phyloP scores from a whole-genome alignment of 345 rosid species.

The Turnera subulata region DNA sequence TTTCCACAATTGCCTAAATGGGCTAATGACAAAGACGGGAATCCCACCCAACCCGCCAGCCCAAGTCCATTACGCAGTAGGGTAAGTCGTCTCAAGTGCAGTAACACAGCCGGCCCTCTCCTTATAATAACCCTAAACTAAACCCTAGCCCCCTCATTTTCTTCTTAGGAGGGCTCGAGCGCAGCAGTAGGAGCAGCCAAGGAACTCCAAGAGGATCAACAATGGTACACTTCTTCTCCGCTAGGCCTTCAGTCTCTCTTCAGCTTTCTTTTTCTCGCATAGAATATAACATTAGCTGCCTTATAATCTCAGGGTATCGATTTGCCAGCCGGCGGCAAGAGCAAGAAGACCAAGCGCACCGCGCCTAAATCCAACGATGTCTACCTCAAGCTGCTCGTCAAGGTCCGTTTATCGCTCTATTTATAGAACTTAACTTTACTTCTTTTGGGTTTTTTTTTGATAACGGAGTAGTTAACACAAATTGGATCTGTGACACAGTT shows the following conservation, averaged over 20 bases:
- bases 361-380: conserved; percentile 93
- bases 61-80: too few relatives aligned
- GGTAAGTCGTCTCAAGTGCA: too few relatives aligned
- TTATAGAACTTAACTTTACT: neutral
- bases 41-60: too few relatives aligned
- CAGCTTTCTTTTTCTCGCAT: neutral
- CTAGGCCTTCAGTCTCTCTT: neutral
- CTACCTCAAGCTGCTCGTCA: conserved; percentile 91
- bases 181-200: neutral
- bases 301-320: conserved; percentile 73
- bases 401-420: conserved; percentile 38
- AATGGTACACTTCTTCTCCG: conserved; percentile 1
- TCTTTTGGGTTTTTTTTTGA: neutral
- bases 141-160: conserved; percentile 20
- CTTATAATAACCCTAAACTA: neutral
- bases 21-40: too few relatives aligned
- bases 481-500: conserved; percentile 36
- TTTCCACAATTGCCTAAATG: too few relatives aligned
- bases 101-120: too few relatives aligned
- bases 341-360: conserved; percentile 85
- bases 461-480: neutral
- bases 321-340: conserved; percentile 96
- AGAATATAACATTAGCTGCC: too few relatives aligned
- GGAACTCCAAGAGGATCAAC: neutral
- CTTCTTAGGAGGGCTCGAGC: conserved; percentile 7